A percentile compares a stretch with the other conserved stretches of the same genome.
Evolutionary conservation across 1,284 basidiomycete genomes (phyloP).

Genomic region (Microbotryum lychnidis-dioicae): DNA sequence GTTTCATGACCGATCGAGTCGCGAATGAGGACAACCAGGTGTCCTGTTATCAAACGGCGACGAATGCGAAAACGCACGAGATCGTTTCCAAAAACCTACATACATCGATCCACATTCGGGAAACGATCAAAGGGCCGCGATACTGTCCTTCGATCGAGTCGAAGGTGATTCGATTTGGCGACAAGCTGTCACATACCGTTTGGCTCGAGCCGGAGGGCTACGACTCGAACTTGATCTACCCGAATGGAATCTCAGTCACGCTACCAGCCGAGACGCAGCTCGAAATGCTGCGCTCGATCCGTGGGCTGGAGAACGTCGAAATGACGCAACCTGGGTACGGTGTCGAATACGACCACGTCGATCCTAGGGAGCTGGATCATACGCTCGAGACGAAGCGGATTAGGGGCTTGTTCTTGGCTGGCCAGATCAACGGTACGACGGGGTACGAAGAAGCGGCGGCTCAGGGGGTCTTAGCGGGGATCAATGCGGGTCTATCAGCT

Average conservation of each 20-base stretch:
- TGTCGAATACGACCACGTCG: slow-evolving; percentile 87
- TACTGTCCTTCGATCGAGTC: slow-evolving; percentile 86
- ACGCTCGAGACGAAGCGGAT: slow-evolving; percentile 75
- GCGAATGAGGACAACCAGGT: slow-evolving; percentile 59
- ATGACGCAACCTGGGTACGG: slow-evolving; percentile 80
- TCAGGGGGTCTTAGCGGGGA: slow-evolving; percentile 68
- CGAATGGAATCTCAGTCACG: slow-evolving; percentile 79
- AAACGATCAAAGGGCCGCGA: slow-evolving; percentile 77
- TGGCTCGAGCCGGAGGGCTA: slow-evolving; percentile 90
- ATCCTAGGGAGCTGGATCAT: slow-evolving; percentile 69
- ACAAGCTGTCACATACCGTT: slow-evolving; percentile 62
- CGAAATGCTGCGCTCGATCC: slow-evolving; percentile 68
- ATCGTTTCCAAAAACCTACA: slow-evolving; percentile 66
- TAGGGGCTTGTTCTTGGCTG: slow-evolving; percentile 70
- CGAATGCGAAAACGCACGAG: slow-evolving; percentile 62
- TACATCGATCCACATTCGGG: slow-evolving; percentile 70
- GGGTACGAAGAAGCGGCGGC: slow-evolving; percentile 88
- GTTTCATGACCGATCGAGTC: slow-evolving; percentile 42
- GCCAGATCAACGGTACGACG: slow-evolving; percentile 84
- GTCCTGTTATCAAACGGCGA: slow-evolving; percentile 62
- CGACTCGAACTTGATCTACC: slow-evolving; percentile 77
- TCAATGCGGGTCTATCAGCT: slow-evolving; percentile 71
- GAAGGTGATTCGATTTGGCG: slow-evolving; percentile 68
- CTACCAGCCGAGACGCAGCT: slow-evolving; percentile 75
- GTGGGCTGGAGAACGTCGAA: slow-evolving; percentile 70